Conservation (phyloP, 306 rosid species). For the Vigna mungo region DNA sequence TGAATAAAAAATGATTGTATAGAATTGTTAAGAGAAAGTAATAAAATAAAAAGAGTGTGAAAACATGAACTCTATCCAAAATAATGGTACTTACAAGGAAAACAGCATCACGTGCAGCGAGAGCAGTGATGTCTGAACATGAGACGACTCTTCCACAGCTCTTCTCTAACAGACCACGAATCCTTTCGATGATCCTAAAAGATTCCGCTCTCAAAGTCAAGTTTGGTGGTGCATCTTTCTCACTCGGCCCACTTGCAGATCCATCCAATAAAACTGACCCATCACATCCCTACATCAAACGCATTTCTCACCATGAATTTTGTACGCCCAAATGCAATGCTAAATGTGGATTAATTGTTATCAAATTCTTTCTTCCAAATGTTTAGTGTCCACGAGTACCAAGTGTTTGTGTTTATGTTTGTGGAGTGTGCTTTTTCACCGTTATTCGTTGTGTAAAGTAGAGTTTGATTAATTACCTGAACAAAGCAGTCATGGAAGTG, state of each 20-base stretch:
- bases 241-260: conserved; percentile 67
- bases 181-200: conserved; percentile 62
- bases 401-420: too few species aligned
- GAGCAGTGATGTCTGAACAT: conserved; percentile 67
- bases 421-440: too few species aligned
- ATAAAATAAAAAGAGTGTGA: too few species aligned
- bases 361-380: too few species aligned
- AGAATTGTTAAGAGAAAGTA: too few species aligned
- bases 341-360: neutral
- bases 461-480: conserved; percentile 48
- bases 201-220: conserved; percentile 53
- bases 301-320: neutral
- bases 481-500: conserved; percentile 89
- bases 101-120: conserved; percentile 74
- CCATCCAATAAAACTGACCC: conserved; percentile 73
- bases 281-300: conserved; percentile 71
- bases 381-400: neutral
- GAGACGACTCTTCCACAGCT: conserved; percentile 69
- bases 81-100: conserved; percentile 47
- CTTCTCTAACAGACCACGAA: conserved; percentile 50
- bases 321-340: neutral
- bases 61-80: too few species aligned
- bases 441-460: too few species aligned
- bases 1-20: too few species aligned
- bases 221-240: conserved; percentile 68